Evolutionary conservation across 805 yeast genomes (phyloP).

Genomic region (Spathaspora arborariae): DNA sequence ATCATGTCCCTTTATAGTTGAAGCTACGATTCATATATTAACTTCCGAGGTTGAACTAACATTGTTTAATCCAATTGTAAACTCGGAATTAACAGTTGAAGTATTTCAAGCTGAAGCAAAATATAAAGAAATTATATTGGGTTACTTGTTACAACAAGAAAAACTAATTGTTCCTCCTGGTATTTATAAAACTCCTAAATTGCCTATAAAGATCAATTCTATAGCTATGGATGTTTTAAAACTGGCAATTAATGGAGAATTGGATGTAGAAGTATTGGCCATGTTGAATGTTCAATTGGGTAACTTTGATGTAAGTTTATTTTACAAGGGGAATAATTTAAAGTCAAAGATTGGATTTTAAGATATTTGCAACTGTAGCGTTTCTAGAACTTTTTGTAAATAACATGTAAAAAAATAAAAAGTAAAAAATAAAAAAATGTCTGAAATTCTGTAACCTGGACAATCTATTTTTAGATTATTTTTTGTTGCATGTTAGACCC

Average conservation of each 20-base stretch:
- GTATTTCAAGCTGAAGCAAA: constrained; percentile 47
- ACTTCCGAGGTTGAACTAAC: constrained; percentile 52
- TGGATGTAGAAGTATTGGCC: constrained; percentile 46
- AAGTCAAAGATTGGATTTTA: constrained; percentile 37
- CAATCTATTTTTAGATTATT: background rate
- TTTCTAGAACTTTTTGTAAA: background rate
- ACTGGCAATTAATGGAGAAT: constrained; percentile 48
- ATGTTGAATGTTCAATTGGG: constrained; percentile 38
- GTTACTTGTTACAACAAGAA: constrained; percentile 40
- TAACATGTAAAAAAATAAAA: too few relatives aligned
- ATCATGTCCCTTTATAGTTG: constrained; percentile 39
- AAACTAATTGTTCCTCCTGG: constrained; percentile 50
- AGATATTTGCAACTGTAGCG: background rate
- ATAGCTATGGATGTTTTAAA: constrained; percentile 47
- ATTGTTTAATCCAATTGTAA: constrained; percentile 50
- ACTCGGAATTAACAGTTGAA: constrained; percentile 40
- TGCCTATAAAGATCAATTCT: constrained; percentile 45
- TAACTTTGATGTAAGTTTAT: constrained; percentile 35
- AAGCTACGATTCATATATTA: constrained; percentile 52
- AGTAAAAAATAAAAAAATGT: too few relatives aligned
- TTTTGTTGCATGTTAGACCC: background rate
- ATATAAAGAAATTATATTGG: constrained; percentile 44
- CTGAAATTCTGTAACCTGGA: background rate
- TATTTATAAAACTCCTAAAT: constrained; percentile 42
- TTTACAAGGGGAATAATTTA: constrained; percentile 44